Evolutionary conservation across 257 asterid species (phyloP), one percentile per base, ranked within the genome.

Genomic region (Lantana camara): DNA sequence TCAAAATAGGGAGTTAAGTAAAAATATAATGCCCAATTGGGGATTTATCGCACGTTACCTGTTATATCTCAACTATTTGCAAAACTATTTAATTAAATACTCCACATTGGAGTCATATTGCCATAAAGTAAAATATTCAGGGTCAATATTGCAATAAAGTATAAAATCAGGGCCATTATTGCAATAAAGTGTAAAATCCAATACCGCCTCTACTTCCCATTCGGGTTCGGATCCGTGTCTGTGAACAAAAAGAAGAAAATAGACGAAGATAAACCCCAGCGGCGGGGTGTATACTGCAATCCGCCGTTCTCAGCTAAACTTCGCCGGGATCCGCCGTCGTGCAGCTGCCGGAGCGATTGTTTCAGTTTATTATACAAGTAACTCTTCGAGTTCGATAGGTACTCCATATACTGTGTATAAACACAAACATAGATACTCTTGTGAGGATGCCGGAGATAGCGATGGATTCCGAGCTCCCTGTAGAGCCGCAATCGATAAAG

Each of bases 401-500:
- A 5, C 37, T 42, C 9, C 40, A 21, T 48, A 52, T 14, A 42
- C 48, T 19, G 8, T 34, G 35, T 30, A 42, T 1, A 35, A 42
- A 30, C 17, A 23, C 47, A 27, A 14, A 29, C 12, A 3, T 15
- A n/a, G 29, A 35, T 35, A 35, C 40, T 64, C 53, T 14, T n/a
- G 23, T 60, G 32, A 68, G 69, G 58, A 75, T 79, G 83, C 72
- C 91, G 8, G 90, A 83, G 45, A 47, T 84, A 23, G 60, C 86
- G 53, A 83, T 83, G 96, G 96, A 81, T 13, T 14, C 82, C 45
- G 97, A 86, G 72, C 62, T 84, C 13, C 79, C 95, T 4, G 87
- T 94, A 20, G 99, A 94, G 78, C 99, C 99, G 13, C 99, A 94
- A 56, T 94, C 97, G 12, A 57, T 90, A 37, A 94, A 88, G 91